Evolutionary conservation across 2,329 filamentous ascomycete species (phyloP).

Genomic region (Fusarium burgessii): DNA sequence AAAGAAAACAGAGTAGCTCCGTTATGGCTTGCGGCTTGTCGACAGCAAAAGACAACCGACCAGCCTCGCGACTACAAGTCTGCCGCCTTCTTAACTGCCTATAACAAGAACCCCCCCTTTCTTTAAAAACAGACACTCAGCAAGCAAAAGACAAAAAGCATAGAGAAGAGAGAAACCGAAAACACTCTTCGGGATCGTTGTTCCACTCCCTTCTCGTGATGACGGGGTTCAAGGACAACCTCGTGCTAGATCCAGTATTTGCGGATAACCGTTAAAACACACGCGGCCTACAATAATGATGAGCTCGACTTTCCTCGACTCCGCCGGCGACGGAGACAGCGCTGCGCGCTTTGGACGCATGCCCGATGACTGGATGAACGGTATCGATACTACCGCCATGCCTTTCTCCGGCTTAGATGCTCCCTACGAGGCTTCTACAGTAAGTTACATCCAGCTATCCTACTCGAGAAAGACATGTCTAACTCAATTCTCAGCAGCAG

Average conservation of each 20-base stretch:
- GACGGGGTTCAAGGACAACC: conserved; percentile 42
- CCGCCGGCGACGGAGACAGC: conserved; percentile 29
- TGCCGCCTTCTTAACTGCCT: conserved; percentile 46
- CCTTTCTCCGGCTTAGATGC: conserved; percentile 37
- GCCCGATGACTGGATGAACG: conserved; percentile 38
- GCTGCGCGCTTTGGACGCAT: conserved; percentile 22
- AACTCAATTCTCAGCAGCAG: conserved; percentile 21
- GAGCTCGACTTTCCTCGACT: conserved; percentile 43
- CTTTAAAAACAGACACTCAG: neutral
- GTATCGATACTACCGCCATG: conserved; percentile 37
- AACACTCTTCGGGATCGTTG: conserved; percentile 10
- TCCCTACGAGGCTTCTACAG: conserved; percentile 40
- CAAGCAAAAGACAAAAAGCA: conserved; percentile 5
- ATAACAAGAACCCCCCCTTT: conserved; percentile 35
- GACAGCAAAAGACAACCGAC: conserved; percentile 42
- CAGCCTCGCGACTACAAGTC: conserved; percentile 45
- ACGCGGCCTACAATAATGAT: conserved; percentile 40
- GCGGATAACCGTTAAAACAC: conserved; percentile 36
- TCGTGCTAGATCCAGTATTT: conserved; percentile 45
- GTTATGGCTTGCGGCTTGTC: conserved; percentile 47
- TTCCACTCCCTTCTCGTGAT: conserved; percentile 39
- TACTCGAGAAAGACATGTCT: neutral
- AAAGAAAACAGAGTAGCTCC: conserved; percentile 28
- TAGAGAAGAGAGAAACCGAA: conserved; percentile 14
- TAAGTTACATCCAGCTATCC: conserved; percentile 10